phyloP scores from a whole-genome alignment of 768 basidiomycete species.

The Tricholoma furcatifolium region DNA sequence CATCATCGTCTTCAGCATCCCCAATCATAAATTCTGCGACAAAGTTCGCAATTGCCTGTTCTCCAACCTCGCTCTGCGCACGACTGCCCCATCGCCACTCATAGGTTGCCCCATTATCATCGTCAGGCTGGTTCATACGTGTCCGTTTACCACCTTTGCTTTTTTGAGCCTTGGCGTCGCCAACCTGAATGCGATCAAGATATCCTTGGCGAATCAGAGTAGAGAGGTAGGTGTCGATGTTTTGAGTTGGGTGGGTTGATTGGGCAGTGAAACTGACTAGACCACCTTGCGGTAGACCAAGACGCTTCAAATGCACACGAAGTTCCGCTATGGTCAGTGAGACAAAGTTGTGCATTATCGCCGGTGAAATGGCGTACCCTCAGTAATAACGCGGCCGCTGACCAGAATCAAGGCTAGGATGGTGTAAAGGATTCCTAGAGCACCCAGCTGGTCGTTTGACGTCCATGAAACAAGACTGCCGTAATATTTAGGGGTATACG shows the following conservation, averaged over 20 bases:
- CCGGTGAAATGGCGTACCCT: slow-evolving; percentile 50
- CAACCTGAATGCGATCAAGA: slow-evolving; percentile 64
- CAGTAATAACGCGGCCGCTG: slow-evolving; percentile 68
- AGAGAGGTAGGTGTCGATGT: slow-evolving; percentile 66
- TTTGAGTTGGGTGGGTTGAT: slow-evolving; percentile 47
- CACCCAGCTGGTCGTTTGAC: slow-evolving; percentile 60
- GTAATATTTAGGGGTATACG: slow-evolving; percentile 41
- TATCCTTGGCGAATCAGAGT: slow-evolving; percentile 70
- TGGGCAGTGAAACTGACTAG: slow-evolving; percentile 51
- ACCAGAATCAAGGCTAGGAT: slow-evolving; percentile 85
- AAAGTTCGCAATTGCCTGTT: slow-evolving; percentile 70
- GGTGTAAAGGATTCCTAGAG: slow-evolving; percentile 75
- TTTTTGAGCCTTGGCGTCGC: slow-evolving; percentile 39
- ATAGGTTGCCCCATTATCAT: slow-evolving; percentile 39
- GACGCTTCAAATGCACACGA: slow-evolving; percentile 62
- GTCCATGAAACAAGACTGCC: slow-evolving; percentile 80
- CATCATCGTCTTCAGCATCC: slow-evolving; percentile 33
- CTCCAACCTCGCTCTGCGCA: slow-evolving; percentile 81
- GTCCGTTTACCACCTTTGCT: slow-evolving; percentile 49
- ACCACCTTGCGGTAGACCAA: slow-evolving; percentile 53
- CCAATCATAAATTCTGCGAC: slow-evolving; percentile 78
- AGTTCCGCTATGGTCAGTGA: slow-evolving; percentile 57
- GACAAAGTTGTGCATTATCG: background rate
- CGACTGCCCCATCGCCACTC: slow-evolving; percentile 90
- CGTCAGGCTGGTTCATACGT: slow-evolving; percentile 44